A percentile compares a stretch with the other conserved stretches of the same genome.
Evolutionary conservation across 2,329 filamentous ascomycete genomes (phyloP).

Genomic region (Tympanopsis confertula): DNA sequence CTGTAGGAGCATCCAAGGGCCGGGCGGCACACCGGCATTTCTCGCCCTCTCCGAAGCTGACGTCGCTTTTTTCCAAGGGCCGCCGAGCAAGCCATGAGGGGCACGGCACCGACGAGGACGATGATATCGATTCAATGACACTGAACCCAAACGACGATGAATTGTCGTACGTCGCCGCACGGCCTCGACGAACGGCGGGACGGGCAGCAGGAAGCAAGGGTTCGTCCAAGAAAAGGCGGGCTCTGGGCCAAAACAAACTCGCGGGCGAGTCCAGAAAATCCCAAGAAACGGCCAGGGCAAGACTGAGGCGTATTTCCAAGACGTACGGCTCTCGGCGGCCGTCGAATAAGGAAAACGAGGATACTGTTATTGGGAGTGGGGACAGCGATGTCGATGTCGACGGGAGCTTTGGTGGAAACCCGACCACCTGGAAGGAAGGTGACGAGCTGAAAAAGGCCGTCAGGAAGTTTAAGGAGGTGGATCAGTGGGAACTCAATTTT

Average conservation of each 20-base stretch:
- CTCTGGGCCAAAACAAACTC: constrained; percentile 4
- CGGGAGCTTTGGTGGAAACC: too few species aligned
- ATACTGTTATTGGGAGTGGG: too few species aligned
- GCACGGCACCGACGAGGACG: constrained; percentile 27
- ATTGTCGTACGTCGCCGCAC: constrained; percentile 31
- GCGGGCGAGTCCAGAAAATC: too few species aligned
- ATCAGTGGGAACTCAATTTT: constrained; percentile 57
- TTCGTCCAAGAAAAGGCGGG: constrained; percentile 11
- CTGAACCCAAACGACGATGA: constrained; percentile 32
- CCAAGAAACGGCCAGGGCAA: too few species aligned
- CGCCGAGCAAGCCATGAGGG: constrained; percentile 23
- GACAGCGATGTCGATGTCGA: too few species aligned
- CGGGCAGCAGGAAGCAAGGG: constrained; percentile 16
- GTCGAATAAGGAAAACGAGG: constrained; percentile 48
- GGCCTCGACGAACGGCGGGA: constrained; percentile 19
- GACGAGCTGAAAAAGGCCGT: constrained; percentile 46
- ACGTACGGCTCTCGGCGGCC: constrained; percentile 34
- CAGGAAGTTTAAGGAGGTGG: constrained; percentile 58
- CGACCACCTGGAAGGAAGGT: constrained; percentile 18
- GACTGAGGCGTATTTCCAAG: too few species aligned
- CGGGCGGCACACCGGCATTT: constrained; percentile 33
- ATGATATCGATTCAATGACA: constrained; percentile 1
- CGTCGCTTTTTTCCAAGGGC: constrained; percentile 40
- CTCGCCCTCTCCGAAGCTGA: constrained; percentile 16
- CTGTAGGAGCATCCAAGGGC: constrained; percentile 23